Evolutionary conservation across 1,284 basidiomycete species (phyloP), one percentile per base, ranked within the genome.

Genomic region (Schizophyllum amplum): DNA sequence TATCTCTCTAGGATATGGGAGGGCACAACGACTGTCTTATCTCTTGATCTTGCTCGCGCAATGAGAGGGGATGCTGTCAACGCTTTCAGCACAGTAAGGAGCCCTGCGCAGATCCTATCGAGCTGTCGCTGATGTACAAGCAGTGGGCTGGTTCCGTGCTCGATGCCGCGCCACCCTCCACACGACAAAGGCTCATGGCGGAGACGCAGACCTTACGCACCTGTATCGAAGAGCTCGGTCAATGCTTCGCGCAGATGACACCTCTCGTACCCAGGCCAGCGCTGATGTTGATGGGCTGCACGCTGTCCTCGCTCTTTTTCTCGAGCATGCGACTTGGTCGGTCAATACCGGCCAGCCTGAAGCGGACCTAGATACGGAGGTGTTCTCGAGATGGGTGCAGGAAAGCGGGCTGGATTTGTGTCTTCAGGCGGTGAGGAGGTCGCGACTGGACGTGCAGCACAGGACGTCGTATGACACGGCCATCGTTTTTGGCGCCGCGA

Each of bases 1-100:
- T 92, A 69, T 73, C 75, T 2, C 67, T 86, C 5, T 71, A 83
- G 84, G 62, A 90, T 92, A 53, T 92, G 90, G 90, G 90, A 92
- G 70, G 90, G 87, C 0, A 90, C 87, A 0, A 76, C 78, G 4
- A 81, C 80, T 2, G 84, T 90, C 1, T 75, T 91, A 1, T 76
- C 86, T 1, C 68, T 90, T 52, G 89, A 92, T 65, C 71, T 90
- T 47, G 71, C 82, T 4, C 73, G 87, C 53, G 82, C 78, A 25
- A 71, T 78, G 54, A 70, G 72, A 57, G 75, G 75, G 62, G 66
- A 70, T 4, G 56, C 56, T 21, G 25, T 60, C 47, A 57, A 59
- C 9, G 48, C 50, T 1, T 62, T 62, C 23, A 59, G 59, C 26
- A 53, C 56, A 50, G 61, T 58, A 60, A 22, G 27, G 4, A 5